Conservation (phyloP, 2,329 filamentous ascomycete species). For the Sarocladium oryzae region DNA sequence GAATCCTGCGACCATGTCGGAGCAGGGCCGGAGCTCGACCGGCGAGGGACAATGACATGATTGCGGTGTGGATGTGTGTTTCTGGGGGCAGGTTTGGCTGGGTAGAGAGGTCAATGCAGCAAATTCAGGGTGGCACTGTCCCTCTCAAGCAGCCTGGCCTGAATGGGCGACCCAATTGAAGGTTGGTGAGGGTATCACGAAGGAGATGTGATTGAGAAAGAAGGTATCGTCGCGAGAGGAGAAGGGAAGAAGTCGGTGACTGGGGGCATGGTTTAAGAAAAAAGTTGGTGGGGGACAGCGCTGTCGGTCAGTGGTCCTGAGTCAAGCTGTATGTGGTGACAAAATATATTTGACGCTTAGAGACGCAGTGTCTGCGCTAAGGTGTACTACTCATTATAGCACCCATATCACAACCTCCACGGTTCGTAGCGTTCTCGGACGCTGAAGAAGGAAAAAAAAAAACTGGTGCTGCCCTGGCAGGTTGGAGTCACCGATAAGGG, state of each 20-base stretch:
- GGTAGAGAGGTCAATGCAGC: conserved; percentile 27
- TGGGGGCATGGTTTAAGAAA: neutral
- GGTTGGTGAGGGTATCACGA: conserved; percentile 4
- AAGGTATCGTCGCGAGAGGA: conserved; percentile 5
- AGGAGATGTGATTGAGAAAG: neutral
- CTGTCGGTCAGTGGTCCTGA: conserved; percentile 5
- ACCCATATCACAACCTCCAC: neutral
- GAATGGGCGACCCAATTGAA: conserved; percentile 6
- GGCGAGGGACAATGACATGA: conserved; percentile 38
- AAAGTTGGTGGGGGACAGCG: conserved; percentile 3
- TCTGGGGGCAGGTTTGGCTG: conserved; percentile 15
- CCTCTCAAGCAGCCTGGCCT: conserved; percentile 25
- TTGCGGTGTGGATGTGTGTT: conserved; percentile 23
- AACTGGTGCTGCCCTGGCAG: neutral
- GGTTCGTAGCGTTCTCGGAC: neutral
- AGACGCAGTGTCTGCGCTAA: neutral
- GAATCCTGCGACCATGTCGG: conserved; percentile 46
- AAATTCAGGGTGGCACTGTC: conserved; percentile 22
- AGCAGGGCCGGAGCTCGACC: conserved; percentile 52
- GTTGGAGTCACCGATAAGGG: neutral
- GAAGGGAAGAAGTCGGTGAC: conserved; percentile 9
- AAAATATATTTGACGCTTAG: neutral
- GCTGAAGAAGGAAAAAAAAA: conserved; percentile 5
- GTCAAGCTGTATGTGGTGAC: conserved; percentile 1
- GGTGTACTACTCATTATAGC: neutral